Base-by-base conservation (phyloP, 495 filamentous ascomycete genomes). In the Podospora fimiseda region DNA sequence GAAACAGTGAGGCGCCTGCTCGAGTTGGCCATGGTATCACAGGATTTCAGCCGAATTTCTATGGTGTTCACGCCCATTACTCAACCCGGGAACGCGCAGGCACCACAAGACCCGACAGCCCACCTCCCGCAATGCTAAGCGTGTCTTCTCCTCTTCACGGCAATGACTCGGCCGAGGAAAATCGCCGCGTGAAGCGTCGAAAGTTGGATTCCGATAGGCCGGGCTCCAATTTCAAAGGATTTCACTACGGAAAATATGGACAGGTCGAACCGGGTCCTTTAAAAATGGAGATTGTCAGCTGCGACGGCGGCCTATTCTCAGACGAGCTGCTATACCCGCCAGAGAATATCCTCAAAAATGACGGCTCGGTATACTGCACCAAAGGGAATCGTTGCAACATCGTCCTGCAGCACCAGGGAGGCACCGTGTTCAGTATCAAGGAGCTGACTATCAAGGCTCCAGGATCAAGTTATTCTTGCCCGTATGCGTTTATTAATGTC, bases 361-460 rank as follows among this genome's bases (percentile, higher is more conserved):
- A 96, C 67, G 67, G 75, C 45, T 86, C 82, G 18, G 90, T 95
- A 16, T 96, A 96, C 63, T 95, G 90, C 66, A 95, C 90, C 14
- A 85, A 90, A 67, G 82, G 82, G 15, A 82, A 82, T 47, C 81
- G 83, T 51, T 94, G 88, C 71, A 95, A 95, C 59, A 76, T 97
- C 52, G 75, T 97, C 18, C 67, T 97, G 22, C 77, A 79, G 41
- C 92, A 97, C 63, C 79, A 84, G 46, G 88, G 86, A 20, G 83
- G 80, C 30, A 84, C 82, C 2, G 80, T 85, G 2, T 97, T 97
- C 59, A 84, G 75, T 38, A 66, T 97, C 50, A 84, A 87, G 63
- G 90, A 88, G 67, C 70, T 97, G 27, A 75, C 95, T 38, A 94
- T 97, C 69, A 91, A 90, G 66, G 88, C 88, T 15, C 91, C 92